Evolutionary conservation across 805 yeast species (phyloP).

Genomic region (Isabelozyma heimii): DNA sequence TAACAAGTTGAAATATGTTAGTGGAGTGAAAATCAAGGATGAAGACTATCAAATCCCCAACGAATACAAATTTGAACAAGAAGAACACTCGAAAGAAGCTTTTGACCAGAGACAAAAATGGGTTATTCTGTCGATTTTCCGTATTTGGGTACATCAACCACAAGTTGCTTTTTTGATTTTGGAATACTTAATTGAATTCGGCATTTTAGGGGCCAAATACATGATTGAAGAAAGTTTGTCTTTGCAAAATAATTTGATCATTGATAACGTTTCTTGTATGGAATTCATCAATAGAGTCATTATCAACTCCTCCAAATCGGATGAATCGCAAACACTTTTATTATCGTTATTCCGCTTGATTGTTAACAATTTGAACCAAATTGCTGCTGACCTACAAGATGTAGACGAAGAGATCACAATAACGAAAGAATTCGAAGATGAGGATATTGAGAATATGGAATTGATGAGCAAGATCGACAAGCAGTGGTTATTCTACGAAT

Average conservation of each 20-base stretch:
- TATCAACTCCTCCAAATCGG: constrained; percentile 14
- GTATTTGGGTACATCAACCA: constrained; percentile 46
- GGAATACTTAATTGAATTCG: constrained; percentile 40
- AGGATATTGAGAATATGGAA: constrained; percentile 19
- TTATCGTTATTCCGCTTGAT: constrained; percentile 19
- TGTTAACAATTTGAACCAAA: constrained; percentile 27
- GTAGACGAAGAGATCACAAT: constrained; percentile 19
- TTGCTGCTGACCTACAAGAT: constrained; percentile 12
- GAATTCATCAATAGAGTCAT: constrained; percentile 39
- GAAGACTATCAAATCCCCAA: constrained; percentile 24
- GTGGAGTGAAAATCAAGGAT: constrained; percentile 29
- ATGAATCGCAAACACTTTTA: constrained; percentile 5
- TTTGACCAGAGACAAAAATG: constrained; percentile 27
- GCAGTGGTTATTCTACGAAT: constrained; percentile 43
- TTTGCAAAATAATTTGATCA: constrained; percentile 27
- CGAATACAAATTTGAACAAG: constrained; percentile 29
- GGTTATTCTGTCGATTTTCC: constrained; percentile 37
- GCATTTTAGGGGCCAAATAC: constrained; percentile 26
- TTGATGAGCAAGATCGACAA: constrained; percentile 24
- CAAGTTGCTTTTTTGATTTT: constrained; percentile 42
- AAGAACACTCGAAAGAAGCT: constrained; percentile 20
- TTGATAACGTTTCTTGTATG: constrained; percentile 42
- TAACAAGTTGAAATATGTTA: constrained; percentile 34
- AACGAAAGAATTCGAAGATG: constrained; percentile 23
- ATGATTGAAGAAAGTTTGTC: constrained; percentile 27